A percentile compares a stretch with the other conserved stretches of the same genome.
These are phyloP conservation scores for Cercospora brassicicola DNA, from an alignment of 2,329 filamentous ascomycete genomes.

Conservation along the genomic window DNA sequence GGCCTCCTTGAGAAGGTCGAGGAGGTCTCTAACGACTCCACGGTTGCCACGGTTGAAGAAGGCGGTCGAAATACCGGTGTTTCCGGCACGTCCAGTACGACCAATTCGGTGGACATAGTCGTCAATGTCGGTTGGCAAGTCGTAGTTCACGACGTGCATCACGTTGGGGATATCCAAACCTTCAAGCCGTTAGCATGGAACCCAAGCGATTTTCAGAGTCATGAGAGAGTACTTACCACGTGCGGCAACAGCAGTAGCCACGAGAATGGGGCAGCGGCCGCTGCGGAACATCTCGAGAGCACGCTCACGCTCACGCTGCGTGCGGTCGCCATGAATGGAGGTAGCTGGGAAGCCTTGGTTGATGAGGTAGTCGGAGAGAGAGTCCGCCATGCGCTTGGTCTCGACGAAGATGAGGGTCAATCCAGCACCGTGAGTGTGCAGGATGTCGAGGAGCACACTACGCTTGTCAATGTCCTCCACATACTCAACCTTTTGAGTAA, in stretches of 20 bases:
- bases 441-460: slow-evolving; percentile 93
- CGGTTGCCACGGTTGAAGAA: slow-evolving; percentile 99
- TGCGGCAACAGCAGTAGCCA: slow-evolving; percentile 94
- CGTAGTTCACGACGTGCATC: slow-evolving; percentile 97
- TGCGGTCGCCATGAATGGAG: slow-evolving; percentile 97
- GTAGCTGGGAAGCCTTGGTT: slow-evolving; percentile 98
- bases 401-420: slow-evolving; percentile 97
- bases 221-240: slow-evolving; percentile 43
- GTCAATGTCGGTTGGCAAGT: slow-evolving; percentile 97
- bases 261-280: slow-evolving; percentile 90
- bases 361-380: slow-evolving; percentile 95
- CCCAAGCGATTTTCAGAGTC: background rate
- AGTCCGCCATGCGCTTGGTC: slow-evolving; percentile 99
- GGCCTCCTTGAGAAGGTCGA: slow-evolving; percentile 97
- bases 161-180: slow-evolving; percentile 89
- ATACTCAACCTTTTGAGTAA: slow-evolving; percentile 98
- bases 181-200: background rate
- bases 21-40: slow-evolving; percentile 90
- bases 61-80: slow-evolving; percentile 95
- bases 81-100: slow-evolving; percentile 99
- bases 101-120: slow-evolving; percentile 99
- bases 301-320: slow-evolving; percentile 97
- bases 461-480: slow-evolving; percentile 97
- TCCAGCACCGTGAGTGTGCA: slow-evolving; percentile 87
- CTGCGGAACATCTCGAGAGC: slow-evolving; percentile 97